phyloP scores from a whole-genome alignment of 2,329 filamentous ascomycete species.

The Akanthomyces uredinophilus region DNA sequence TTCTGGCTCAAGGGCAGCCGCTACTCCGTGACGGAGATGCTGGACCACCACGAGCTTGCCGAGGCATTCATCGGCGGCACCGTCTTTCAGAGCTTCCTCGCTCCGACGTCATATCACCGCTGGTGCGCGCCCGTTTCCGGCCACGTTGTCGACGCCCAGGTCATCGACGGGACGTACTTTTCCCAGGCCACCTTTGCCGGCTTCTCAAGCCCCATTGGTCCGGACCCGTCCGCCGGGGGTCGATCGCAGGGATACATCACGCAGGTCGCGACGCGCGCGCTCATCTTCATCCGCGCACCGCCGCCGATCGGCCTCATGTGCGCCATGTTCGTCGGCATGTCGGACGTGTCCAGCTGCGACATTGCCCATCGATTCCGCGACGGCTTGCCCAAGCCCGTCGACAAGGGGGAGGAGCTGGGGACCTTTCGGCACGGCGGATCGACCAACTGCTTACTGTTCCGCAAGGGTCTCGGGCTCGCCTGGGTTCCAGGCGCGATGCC shows the following conservation, averaged over 20 bases:
- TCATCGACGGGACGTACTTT: conserved; percentile 59
- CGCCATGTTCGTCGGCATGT: conserved; percentile 64
- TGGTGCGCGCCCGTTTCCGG: conserved; percentile 62
- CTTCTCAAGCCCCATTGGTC: too few species aligned
- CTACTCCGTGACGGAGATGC: conserved; percentile 57
- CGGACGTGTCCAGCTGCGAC: conserved; percentile 62
- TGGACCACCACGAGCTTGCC: conserved; percentile 44
- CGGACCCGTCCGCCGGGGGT: too few species aligned
- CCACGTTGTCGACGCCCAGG: conserved; percentile 46
- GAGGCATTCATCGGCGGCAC: conserved; percentile 53
- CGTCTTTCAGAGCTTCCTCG: conserved; percentile 63
- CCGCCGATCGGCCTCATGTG: conserved; percentile 62
- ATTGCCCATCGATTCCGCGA: conserved; percentile 32
- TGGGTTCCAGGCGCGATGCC: not conserved
- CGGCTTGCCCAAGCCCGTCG: not conserved
- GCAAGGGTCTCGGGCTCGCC: conserved; percentile 41
- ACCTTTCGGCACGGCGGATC: conserved; percentile 72
- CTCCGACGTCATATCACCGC: conserved; percentile 59
- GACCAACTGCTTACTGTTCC: conserved; percentile 60
- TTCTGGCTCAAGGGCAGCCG: conserved; percentile 65
- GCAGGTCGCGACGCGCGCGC: conserved; percentile 53
- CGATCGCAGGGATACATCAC: too few species aligned
- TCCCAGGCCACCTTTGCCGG: conserved; percentile 35
- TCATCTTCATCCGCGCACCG: conserved; percentile 63
- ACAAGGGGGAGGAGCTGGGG: conserved; percentile 62